Conservation (phyloP, 768 basidiomycete species). For the Kwoniella sp. region DNA sequence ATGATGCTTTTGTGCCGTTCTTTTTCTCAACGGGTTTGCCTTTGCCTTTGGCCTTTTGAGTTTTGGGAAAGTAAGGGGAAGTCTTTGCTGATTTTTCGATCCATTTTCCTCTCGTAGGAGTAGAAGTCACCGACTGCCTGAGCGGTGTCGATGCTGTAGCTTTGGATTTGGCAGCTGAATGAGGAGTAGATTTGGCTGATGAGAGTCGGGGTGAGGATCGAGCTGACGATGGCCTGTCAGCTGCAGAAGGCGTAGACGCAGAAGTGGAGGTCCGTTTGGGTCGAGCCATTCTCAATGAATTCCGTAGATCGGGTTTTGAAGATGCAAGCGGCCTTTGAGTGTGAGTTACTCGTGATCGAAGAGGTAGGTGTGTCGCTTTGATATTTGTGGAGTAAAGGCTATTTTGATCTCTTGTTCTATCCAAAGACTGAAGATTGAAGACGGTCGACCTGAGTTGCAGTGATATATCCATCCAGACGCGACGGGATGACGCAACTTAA, state of each 20-base stretch:
- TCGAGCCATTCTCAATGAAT: neutral
- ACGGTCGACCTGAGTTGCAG: neutral
- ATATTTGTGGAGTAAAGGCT: too few relatives aligned
- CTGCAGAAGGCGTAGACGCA: neutral
- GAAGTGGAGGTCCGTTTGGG: conserved; percentile 2
- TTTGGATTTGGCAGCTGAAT: neutral
- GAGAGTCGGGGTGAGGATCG: conserved; percentile 7
- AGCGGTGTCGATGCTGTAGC: conserved; percentile 13
- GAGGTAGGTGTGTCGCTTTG: too few relatives aligned
- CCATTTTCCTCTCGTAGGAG: conserved; percentile 15
- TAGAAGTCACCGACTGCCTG: conserved; percentile 8
- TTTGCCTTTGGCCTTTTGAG: conserved; percentile 4
- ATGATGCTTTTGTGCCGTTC: too few relatives aligned
- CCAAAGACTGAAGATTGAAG: too few relatives aligned
- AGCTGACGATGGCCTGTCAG: neutral
- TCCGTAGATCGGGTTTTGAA: too few relatives aligned
- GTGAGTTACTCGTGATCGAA: too few relatives aligned
- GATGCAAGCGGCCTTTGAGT: too few relatives aligned
- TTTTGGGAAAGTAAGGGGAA: conserved; percentile 38
- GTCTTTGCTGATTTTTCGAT: conserved; percentile 26
- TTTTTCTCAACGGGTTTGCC: neutral
- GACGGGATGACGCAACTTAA: conserved; percentile 15
- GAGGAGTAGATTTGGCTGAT: conserved; percentile 17
- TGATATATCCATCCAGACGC: neutral
- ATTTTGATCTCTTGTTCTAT: too few relatives aligned